Evolutionary conservation across 176 grass and related monocot species (phyloP).

Genomic region (Avena insularis): DNA sequence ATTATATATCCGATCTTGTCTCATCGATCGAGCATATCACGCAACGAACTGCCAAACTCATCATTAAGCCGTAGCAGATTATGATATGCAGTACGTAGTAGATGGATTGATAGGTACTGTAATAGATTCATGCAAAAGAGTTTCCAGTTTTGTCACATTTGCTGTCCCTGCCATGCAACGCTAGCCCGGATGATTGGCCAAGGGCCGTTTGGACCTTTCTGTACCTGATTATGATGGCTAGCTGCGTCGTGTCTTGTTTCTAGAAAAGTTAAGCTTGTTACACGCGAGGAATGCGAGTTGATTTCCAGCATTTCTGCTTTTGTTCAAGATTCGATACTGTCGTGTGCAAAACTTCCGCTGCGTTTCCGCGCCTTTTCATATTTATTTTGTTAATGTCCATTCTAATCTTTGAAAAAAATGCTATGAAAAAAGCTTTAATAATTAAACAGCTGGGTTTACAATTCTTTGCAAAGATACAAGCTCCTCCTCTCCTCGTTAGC

Average conservation of each 20-base stretch:
- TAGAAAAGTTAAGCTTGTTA: too few species aligned
- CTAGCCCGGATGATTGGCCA: conserved; percentile 1
- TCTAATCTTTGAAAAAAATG: too few species aligned
- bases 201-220: neutral
- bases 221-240: neutral
- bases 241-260: neutral
- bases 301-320: too few species aligned
- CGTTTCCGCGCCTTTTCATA: too few species aligned
- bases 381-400: too few species aligned
- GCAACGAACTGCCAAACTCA: conserved; percentile 17
- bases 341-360: too few species aligned
- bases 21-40: conserved; percentile 1
- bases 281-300: too few species aligned
- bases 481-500: too few species aligned
- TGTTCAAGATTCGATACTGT: too few species aligned
- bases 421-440: too few species aligned
- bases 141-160: conserved; percentile 45
- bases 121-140: neutral
- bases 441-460: too few species aligned
- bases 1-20: neutral
- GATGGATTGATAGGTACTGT: neutral
- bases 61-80: conserved; percentile 20
- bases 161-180: neutral
- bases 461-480: too few species aligned
- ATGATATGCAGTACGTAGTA: neutral